phyloP scores from a whole-genome alignment of 768 basidiomycete genomes.

The Xanthoconium stramineum region DNA sequence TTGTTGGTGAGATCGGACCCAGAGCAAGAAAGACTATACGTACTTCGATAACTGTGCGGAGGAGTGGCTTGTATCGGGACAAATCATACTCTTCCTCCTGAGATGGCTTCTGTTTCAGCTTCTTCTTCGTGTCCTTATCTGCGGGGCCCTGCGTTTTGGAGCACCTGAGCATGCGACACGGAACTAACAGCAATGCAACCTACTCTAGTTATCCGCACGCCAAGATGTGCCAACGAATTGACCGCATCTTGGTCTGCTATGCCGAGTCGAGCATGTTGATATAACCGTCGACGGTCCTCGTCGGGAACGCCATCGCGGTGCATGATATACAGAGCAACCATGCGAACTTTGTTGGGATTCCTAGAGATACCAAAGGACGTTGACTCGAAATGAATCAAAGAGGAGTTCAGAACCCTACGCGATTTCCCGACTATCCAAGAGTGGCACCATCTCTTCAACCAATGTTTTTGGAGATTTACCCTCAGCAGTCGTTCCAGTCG shows the following conservation, averaged over 20 bases:
- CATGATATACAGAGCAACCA: conserved; percentile 94
- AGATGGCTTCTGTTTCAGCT: conserved; percentile 69
- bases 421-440: conserved; percentile 84
- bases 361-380: conserved; percentile 38
- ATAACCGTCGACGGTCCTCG: conserved; percentile 90
- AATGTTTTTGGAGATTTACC: conserved; percentile 93
- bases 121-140: conserved; percentile 79
- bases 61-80: conserved; percentile 84
- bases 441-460: conserved; percentile 98
- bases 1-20: not conserved
- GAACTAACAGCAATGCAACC: conserved; percentile 19
- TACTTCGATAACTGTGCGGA: conserved; percentile 84
- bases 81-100: conserved; percentile 96
- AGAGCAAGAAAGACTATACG: not conserved
- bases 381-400: not conserved
- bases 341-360: conserved; percentile 89
- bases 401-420: conserved; percentile 48
- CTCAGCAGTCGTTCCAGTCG: conserved; percentile 87
- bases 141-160: conserved; percentile 50
- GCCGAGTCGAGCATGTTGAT: conserved; percentile 89
- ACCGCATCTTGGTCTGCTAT: conserved; percentile 91
- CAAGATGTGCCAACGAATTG: conserved; percentile 80
- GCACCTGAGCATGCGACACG: not conserved
- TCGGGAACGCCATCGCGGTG: conserved; percentile 97
- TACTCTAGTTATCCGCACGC: conserved; percentile 82